Evolutionary conservation across 768 basidiomycete genomes (phyloP), one percentile per base, ranked within the genome.

Genomic region (Mycena vitilis): DNA sequence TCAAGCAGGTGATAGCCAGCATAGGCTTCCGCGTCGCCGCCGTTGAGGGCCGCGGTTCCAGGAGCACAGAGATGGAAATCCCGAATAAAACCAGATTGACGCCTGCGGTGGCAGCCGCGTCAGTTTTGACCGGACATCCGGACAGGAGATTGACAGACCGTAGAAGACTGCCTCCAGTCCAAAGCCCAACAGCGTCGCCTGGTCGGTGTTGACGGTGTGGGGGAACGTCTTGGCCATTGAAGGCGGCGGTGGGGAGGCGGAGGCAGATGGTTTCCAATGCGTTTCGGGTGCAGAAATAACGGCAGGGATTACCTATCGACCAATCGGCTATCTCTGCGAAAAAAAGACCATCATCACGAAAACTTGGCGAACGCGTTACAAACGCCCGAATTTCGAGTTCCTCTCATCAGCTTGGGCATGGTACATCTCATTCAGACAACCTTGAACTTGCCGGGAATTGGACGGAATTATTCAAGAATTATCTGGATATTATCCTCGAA

Each of bases 131-230:
- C 18, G 22, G 23, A 30, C 40, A 30, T 25, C 30, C 15, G 13
- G n/a, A 48, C 20, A 16, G 11, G 18, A 23, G 9, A 16, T 18
- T 0, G 18, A 44, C 16, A 9, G 5, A 66, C 65, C 65, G 22
- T 66, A 66, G 44, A 56, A 54, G n/a, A 66, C 37, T 8, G 53
- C 59, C 45, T 66, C 65, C n/a, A 60, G 11, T 7, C 34, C 65
- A 23, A 66, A 66, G 6, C 65, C 65, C 34, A 66, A 23, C 5
- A 66, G 61, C 16, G 65, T 61, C 18, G 59, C 65, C 60, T 66
- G 59, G 53, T 66, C 60, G 45, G 42, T 23, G 53, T 40, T 61
- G 22, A 66, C 25, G 23, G 58, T 48, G 60, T 61, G n/a, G 5
- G 20, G 16, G 37, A 42, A 60, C 20, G 57, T 20, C 34, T 13